These are phyloP conservation scores for Xylariaceae sp. DNA, from an alignment of 2,329 filamentous ascomycete genomes.

Conservation along the genomic window DNA sequence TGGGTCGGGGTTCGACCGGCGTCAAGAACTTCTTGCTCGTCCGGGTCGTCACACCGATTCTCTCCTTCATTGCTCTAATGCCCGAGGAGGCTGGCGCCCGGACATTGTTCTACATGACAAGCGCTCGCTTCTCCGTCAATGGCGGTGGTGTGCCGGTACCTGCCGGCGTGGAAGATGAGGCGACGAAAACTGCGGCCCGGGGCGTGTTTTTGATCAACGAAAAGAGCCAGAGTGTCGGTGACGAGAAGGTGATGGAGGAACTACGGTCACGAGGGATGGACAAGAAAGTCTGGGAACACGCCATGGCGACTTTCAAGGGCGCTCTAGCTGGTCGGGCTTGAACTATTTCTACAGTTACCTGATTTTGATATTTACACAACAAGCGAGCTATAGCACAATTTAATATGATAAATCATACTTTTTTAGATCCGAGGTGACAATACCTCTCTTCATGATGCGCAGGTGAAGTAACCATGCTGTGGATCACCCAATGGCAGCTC, in stretches of 20 bases:
- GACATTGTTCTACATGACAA: constrained; percentile 6
- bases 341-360: too few species aligned
- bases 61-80: constrained; percentile 1
- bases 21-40: neutral
- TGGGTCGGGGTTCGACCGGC: neutral
- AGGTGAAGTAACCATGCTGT: too few species aligned
- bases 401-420: too few species aligned
- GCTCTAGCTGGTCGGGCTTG: neutral
- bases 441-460: too few species aligned
- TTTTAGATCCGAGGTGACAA: too few species aligned
- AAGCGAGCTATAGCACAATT: too few species aligned
- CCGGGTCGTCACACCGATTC: neutral
- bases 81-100: constrained; percentile 5
- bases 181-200: neutral
- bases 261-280: constrained; percentile 5
- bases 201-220: constrained; percentile 8
- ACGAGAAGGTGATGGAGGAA: constrained; percentile 3
- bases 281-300: constrained; percentile 3
- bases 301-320: neutral
- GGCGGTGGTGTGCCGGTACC: neutral
- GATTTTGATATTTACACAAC: too few species aligned
- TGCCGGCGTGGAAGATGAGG: neutral
- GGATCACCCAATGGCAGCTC: too few species aligned
- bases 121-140: constrained; percentile 2
- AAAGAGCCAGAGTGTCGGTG: constrained; percentile 2